Base-by-base conservation (phyloP, 495 filamentous ascomycete genomes). In the Pseudotulostoma volvatum region DNA sequence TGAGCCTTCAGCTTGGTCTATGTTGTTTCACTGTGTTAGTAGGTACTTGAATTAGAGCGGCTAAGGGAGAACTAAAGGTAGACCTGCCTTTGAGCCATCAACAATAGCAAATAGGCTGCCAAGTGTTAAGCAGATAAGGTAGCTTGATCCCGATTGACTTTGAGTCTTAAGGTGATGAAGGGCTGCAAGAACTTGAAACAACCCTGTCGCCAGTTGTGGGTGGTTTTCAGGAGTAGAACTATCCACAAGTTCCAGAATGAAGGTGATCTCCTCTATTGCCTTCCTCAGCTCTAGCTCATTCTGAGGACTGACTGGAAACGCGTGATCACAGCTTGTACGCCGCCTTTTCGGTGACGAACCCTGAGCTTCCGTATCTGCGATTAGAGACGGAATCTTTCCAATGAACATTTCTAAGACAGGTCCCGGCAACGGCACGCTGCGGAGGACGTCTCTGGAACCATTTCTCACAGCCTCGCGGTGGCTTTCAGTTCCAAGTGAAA, bases 171-270 rank as follows among this genome's bases (percentile, higher is more conserved):
- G 80, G 43, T 81, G 76, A 34, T 90, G 83, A 21, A 96, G 63
- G 44, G 92, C 82, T n/a, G 73, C 76, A 30, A 97, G 68, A 0
- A 79, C 64, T 20, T 77, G 73, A 64, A 95, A 97, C 5, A 95
- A 66, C 31, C 72, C 74, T 42, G 71, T 70, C 2, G 92, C 66
- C 23, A 97, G 60, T 46, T 81, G 68, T 0, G 78, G 74, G 47
- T 87, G 77, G 13, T 70, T 63, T 43, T 74, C 75, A 1, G 81
- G 76, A 13, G 70, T 67, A 15, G 84, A 88, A 35, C 67, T 71
- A 45, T 93, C 84, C 9, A 96, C 65, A 9, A 95, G 60, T 51
- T 95, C 84, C 2, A 93, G 63, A n/a, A 93, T 79, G 45, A 93
- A 76, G 2, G 84, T 93, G 38, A 82, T 69, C 51, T 77, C 79